Percentiles rank a stretch among this genome's conserved stretches.
phyloP scores from a whole-genome alignment of 2,329 filamentous ascomycete genomes.

The Seiridium unicorne region DNA sequence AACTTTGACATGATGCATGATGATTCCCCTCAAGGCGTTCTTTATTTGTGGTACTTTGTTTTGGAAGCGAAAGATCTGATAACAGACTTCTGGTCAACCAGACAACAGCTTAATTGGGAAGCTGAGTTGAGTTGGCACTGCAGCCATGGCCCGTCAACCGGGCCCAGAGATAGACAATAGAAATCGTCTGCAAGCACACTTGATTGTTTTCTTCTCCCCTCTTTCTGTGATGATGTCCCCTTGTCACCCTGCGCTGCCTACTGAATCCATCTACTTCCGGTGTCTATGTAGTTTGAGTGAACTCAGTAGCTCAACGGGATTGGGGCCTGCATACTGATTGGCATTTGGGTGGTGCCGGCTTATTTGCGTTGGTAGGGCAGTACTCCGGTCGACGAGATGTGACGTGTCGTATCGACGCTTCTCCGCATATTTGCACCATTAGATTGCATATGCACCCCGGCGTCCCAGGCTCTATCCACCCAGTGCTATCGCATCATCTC shows the following conservation, averaged over 20 bases:
- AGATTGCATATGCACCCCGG: too few relatives aligned
- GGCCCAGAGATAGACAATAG: constrained; percentile 15
- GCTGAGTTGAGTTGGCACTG: constrained; percentile 13
- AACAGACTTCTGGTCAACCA: constrained; percentile 11
- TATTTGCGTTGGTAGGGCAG: too few relatives aligned
- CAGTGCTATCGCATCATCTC: too few relatives aligned
- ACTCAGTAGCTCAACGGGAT: not conserved
- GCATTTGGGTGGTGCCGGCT: too few relatives aligned
- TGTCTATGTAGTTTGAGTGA: too few relatives aligned
- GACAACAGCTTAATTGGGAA: constrained; percentile 16
- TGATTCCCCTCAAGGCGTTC: constrained; percentile 37
- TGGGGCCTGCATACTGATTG: not conserved
- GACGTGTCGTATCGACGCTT: too few relatives aligned
- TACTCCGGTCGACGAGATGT: too few relatives aligned
- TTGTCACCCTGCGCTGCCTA: not conserved
- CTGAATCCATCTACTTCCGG: too few relatives aligned
- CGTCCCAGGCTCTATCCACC: too few relatives aligned
- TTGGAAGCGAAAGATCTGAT: constrained; percentile 16
- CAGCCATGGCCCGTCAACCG: constrained; percentile 27
- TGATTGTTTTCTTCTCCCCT: not conserved
- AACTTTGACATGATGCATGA: constrained; percentile 28
- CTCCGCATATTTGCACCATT: too few relatives aligned
- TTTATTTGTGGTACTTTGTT: constrained; percentile 16
- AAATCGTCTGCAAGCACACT: not conserved
- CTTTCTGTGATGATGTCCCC: not conserved